Conservation (phyloP, 139 green algal species). For the Micromonas commoda region DNA sequence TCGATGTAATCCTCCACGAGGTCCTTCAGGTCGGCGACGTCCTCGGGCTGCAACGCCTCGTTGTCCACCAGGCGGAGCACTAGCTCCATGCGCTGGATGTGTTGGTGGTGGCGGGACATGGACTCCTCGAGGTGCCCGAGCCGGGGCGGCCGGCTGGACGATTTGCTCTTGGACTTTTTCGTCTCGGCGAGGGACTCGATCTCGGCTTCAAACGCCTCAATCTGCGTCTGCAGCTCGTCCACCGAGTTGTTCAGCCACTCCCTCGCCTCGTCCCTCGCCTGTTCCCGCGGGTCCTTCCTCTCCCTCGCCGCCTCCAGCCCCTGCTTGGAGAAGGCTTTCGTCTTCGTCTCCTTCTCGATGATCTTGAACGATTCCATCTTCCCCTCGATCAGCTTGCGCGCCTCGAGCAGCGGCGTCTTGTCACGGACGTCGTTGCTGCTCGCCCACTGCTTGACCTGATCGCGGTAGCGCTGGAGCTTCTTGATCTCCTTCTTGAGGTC, state of each 20-base stretch:
- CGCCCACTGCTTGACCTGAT: constrained; percentile 96
- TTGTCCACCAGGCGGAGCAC: constrained; percentile 93
- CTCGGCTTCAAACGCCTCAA: constrained; percentile 88
- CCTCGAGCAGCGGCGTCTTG: constrained; percentile 73
- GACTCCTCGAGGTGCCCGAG: constrained; percentile 64
- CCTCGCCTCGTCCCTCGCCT: constrained; percentile 64
- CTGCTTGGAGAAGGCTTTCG: constrained; percentile 87
- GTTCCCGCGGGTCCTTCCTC: constrained; percentile 76
- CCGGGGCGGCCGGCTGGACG: constrained; percentile 18
- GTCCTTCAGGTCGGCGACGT: constrained; percentile 55
- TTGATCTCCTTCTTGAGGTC: constrained; percentile 99
- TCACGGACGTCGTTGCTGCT: constrained; percentile 91
- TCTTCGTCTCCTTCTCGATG: constrained; percentile 92
- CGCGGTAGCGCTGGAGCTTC: constrained; percentile 94
- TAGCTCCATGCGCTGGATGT: constrained; percentile 56
- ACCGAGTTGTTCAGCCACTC: constrained; percentile 76
- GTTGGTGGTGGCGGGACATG: constrained; percentile 64
- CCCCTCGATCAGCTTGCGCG: constrained; percentile 82
- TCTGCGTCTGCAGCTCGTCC: constrained; percentile 44
- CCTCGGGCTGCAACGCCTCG: constrained; percentile 62
- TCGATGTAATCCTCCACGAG: constrained; percentile 85
- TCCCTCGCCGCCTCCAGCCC: constrained; percentile 50
- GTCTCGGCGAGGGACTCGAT: constrained; percentile 72
- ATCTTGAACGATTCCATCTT: constrained; percentile 98
- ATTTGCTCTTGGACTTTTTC: constrained; percentile 59